Conservation (phyloP, 257 asterid species). For the Lantana camara region DNA sequence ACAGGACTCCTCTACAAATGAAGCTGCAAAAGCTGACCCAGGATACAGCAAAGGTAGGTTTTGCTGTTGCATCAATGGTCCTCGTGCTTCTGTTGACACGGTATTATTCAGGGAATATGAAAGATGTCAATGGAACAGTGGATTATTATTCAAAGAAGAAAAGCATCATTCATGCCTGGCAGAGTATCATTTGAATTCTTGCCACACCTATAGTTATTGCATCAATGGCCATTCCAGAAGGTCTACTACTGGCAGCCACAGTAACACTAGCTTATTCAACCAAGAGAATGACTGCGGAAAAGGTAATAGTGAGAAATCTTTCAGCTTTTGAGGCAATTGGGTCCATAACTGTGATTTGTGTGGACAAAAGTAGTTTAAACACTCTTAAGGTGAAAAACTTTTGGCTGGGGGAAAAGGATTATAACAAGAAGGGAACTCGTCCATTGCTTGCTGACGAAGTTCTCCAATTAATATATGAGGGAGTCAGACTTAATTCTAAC, state of each 20-base stretch:
- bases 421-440: not conserved
- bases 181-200: no score
- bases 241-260: no score
- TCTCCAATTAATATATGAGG: constrained; percentile 39
- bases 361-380: no score
- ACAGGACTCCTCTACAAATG: no score
- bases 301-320: constrained; percentile 35
- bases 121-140: constrained; percentile 33
- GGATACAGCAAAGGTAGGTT: constrained; percentile 46
- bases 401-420: constrained; percentile 33
- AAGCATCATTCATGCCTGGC: constrained; percentile 7
- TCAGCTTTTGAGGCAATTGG: no score
- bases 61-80: constrained; percentile 43
- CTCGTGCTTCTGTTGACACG: constrained; percentile 41
- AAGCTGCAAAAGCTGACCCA: no score
- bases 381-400: constrained; percentile 32
- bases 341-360: no score
- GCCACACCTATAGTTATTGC: no score
- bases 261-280: constrained; percentile 39
- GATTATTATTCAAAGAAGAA: constrained; percentile 23
- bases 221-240: no score
- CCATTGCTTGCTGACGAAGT: constrained; percentile 28
- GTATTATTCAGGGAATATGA: constrained; percentile 37
- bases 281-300: constrained; percentile 41
- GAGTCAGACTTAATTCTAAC: constrained; percentile 52